Percentiles rank a stretch among this genome's conserved stretches.
These are phyloP conservation scores for Gloeophyllum trabeum DNA, from an alignment of 768 basidiomycete genomes.

Conservation along the genomic window DNA sequence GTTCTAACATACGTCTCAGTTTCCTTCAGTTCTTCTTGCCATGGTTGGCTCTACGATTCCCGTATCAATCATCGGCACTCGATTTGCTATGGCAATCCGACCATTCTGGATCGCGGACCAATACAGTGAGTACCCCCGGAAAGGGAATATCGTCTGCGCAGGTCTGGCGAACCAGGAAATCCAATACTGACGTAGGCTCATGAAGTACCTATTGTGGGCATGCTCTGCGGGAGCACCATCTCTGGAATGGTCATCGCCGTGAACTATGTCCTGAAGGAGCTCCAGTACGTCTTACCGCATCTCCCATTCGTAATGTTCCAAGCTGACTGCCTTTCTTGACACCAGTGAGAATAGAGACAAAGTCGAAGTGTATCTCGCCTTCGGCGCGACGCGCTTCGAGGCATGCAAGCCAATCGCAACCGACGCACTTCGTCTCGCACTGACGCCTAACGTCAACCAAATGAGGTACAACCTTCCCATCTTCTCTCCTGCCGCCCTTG, in stretches of 20 bases:
- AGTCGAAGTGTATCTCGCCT: slow-evolving; percentile 76
- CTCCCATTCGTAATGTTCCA: not conserved
- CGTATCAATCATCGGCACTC: slow-evolving; percentile 64
- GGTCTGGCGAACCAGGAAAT: too few relatives aligned
- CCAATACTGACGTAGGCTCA: too few relatives aligned
- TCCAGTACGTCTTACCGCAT: slow-evolving; percentile 38
- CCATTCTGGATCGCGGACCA: slow-evolving; percentile 83
- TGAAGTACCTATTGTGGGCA: slow-evolving; percentile 73
- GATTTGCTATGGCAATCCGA: slow-evolving; percentile 62
- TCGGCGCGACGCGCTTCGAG: slow-evolving; percentile 76
- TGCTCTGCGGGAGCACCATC: slow-evolving; percentile 77
- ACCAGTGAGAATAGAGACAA: slow-evolving; percentile 74
- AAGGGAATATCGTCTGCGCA: not conserved
- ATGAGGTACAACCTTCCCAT: slow-evolving; percentile 50
- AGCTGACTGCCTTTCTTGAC: not conserved
- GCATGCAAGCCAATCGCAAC: slow-evolving; percentile 72
- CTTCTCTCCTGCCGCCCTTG: not conserved
- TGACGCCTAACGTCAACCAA: slow-evolving; percentile 75
- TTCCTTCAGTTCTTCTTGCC: slow-evolving; percentile 49
- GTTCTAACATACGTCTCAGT: slow-evolving; percentile 26
- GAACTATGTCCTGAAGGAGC: slow-evolving; percentile 62
- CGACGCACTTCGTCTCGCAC: slow-evolving; percentile 68
- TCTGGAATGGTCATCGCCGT: slow-evolving; percentile 64
- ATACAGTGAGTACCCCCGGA: slow-evolving; percentile 41
- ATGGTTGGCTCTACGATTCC: slow-evolving; percentile 75